Evolutionary conservation across 805 yeast species (phyloP).

Genomic region (Barnettozyma sp.): DNA sequence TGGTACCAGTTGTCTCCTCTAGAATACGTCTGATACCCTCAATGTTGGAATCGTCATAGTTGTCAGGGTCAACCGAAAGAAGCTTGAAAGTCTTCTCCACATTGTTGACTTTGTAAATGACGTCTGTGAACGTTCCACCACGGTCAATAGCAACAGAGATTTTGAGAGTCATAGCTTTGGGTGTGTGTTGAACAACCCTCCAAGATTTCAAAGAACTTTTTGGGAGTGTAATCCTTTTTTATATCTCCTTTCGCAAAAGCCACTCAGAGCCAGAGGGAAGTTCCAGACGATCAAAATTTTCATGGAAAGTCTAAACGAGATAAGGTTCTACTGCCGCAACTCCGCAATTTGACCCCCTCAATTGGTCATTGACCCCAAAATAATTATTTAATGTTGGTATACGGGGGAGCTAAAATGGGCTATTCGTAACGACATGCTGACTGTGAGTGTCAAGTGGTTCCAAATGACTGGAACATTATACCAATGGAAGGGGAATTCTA

Average conservation of each 20-base stretch:
- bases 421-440: too few relatives aligned
- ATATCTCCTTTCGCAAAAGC: neutral
- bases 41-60: slow-evolving; percentile 44
- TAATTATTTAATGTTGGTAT: neutral
- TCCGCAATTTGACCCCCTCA: neutral
- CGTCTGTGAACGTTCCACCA: slow-evolving; percentile 45
- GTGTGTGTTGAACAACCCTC: too few relatives aligned
- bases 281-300: neutral
- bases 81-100: slow-evolving; percentile 39
- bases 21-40: slow-evolving; percentile 44
- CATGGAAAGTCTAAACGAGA: slow-evolving; percentile 9
- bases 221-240: neutral
- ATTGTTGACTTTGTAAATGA: slow-evolving; percentile 35
- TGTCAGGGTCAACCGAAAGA: slow-evolving; percentile 41
- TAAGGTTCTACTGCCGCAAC: slow-evolving; percentile 1
- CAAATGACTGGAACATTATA: too few relatives aligned
- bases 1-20: slow-evolving; percentile 30
- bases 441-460: too few relatives aligned
- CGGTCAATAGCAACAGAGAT: slow-evolving; percentile 18
- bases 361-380: neutral
- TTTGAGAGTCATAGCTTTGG: slow-evolving; percentile 8
- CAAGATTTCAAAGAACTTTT: too few relatives aligned
- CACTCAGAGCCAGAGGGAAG: neutral
- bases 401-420: neutral
- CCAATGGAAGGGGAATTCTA: too few relatives aligned